These are phyloP conservation scores for Hypsizygus ulmarius DNA, from an alignment of 1,284 basidiomycete species.

Conservation along the genomic window DNA sequence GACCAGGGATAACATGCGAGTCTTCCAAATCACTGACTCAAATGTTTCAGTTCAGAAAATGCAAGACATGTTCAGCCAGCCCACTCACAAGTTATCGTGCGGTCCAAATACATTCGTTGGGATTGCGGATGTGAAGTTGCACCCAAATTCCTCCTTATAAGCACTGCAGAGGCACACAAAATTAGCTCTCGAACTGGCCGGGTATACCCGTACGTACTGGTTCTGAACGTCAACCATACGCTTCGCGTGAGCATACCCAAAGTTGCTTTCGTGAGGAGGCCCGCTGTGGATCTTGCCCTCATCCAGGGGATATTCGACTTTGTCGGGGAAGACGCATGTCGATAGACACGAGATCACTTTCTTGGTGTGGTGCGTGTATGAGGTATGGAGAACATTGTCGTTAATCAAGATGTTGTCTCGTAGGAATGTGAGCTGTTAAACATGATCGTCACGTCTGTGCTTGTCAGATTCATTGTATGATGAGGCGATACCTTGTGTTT, in stretches of 20 bases:
- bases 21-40: constrained; percentile 73
- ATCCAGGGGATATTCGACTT: constrained; percentile 84
- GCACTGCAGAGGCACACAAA: constrained; percentile 38
- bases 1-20: constrained; percentile 86
- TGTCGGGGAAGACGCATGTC: constrained; percentile 87
- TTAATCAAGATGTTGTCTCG: constrained; percentile 91
- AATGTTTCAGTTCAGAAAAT: not conserved
- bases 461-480: not conserved
- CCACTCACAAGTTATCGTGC: constrained; percentile 70
- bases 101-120: constrained; percentile 91
- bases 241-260: constrained; percentile 91
- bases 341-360: constrained; percentile 87
- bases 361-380: constrained; percentile 58
- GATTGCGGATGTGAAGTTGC: constrained; percentile 89
- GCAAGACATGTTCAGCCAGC: not conserved
- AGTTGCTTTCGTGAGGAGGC: constrained; percentile 86
- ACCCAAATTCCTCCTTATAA: constrained; percentile 88
- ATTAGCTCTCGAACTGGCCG: not conserved
- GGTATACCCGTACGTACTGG: constrained; percentile 52
- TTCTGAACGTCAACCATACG: constrained; percentile 92
- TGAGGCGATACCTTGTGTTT: constrained; percentile 65
- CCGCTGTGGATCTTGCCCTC: constrained; percentile 87
- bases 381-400: constrained; percentile 79
- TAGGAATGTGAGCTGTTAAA: constrained; percentile 71
- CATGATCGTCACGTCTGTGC: not conserved